Evolutionary conservation across 179 eudicot genomes (phyloP).

Genomic region (Vitellaria paradoxa): DNA sequence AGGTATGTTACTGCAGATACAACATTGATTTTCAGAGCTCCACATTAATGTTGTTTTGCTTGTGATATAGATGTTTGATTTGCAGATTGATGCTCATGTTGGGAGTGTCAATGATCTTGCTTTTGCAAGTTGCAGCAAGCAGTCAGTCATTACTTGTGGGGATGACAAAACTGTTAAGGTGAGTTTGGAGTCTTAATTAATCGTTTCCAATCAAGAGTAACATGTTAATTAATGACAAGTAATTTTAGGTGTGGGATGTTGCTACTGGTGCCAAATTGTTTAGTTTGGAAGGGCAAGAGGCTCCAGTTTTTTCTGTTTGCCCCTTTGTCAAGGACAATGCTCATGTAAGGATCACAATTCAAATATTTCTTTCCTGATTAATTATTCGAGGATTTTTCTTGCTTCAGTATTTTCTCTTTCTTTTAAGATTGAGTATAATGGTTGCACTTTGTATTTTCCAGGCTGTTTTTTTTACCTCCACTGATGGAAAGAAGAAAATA

Average conservation of each 20-base stretch:
- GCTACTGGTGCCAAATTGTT: slow-evolving; percentile 54
- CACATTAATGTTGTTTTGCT: not conserved
- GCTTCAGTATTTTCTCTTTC: not conserved
- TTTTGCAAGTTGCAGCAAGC: slow-evolving; percentile 57
- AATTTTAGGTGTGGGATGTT: slow-evolving; percentile 72
- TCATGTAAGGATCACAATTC: slow-evolving; percentile 36
- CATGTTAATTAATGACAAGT: not conserved
- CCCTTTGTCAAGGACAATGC: slow-evolving; percentile 59
- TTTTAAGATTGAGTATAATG: not conserved
- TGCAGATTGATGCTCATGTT: not conserved
- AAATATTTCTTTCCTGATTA: not conserved
- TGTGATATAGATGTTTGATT: not conserved
- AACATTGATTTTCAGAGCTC: not conserved
- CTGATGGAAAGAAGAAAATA: slow-evolving; percentile 76
- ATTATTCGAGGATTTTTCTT: not conserved
- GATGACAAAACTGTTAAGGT: slow-evolving; percentile 76
- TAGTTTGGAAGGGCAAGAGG: slow-evolving; percentile 76
- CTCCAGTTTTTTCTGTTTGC: slow-evolving; percentile 76
- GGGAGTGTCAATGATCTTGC: slow-evolving; percentile 63
- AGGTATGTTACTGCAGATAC: not conserved
- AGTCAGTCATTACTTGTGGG: slow-evolving; percentile 65
- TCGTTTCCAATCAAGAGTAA: not conserved
- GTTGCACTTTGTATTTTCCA: slow-evolving; percentile 16
- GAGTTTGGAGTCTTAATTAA: not conserved
- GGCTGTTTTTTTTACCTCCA: slow-evolving; percentile 72